phyloP scores from a whole-genome alignment of 805 yeast genomes.

The Zygosaccharomyces bailii region DNA sequence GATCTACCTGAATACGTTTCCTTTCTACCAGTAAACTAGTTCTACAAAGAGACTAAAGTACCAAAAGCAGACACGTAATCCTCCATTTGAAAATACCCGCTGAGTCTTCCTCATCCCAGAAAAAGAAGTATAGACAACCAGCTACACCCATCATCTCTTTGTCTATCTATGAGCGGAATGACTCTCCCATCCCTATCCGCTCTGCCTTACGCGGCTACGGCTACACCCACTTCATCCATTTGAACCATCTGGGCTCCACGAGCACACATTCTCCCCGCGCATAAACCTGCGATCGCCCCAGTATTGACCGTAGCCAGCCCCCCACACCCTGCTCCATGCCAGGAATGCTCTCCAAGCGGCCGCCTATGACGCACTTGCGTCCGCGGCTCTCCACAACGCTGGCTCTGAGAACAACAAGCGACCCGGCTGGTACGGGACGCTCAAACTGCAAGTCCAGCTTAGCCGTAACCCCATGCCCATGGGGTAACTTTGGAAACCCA shows the following conservation, averaged over 20 bases:
- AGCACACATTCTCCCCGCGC: conserved; percentile 68
- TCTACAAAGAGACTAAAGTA: too few species aligned
- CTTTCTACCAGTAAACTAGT: too few species aligned
- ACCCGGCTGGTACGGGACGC: conserved; percentile 48
- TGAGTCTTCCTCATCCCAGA: too few species aligned
- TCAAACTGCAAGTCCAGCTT: conserved; percentile 59
- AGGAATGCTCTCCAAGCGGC: conserved; percentile 49
- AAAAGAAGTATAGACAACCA: too few species aligned
- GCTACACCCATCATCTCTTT: too few species aligned
- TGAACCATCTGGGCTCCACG: conserved; percentile 89
- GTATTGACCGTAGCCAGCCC: conserved; percentile 5
- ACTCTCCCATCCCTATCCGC: too few species aligned
- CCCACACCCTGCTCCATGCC: conserved; percentile 4
- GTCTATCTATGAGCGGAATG: too few species aligned
- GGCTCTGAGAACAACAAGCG: conserved; percentile 65
- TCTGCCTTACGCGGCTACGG: too few species aligned
- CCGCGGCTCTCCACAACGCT: conserved; percentile 65
- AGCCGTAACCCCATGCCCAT: conserved; percentile 87
- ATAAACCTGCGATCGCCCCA: conserved; percentile 36
- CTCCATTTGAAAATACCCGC: too few species aligned
- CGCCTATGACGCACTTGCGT: conserved; percentile 76
- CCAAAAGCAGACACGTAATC: too few species aligned
- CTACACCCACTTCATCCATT: conserved; percentile 33
- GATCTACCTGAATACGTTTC: too few species aligned
- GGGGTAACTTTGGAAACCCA: conserved; percentile 80